A percentile compares a stretch with the other conserved stretches of the same genome.
Conservation (phyloP, 2,329 filamentous ascomycete genomes). For the Hymenoscyphus fructigenus region DNA sequence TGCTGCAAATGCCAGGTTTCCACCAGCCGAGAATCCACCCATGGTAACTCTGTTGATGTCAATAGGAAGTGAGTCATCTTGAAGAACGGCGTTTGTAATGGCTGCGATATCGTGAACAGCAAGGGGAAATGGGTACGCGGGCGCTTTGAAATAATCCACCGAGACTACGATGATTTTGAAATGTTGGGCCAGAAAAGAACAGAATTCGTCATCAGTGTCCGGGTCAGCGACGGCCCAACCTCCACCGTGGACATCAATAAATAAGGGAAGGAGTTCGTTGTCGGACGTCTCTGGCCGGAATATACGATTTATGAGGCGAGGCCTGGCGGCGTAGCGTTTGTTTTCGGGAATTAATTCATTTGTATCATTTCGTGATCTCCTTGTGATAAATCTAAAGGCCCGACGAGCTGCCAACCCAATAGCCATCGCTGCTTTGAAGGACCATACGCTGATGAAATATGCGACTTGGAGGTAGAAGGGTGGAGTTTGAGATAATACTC, state of each 20-base stretch:
- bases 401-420: neutral
- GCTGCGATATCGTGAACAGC: constrained; percentile 46
- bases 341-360: neutral
- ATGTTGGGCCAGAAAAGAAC: constrained; percentile 41
- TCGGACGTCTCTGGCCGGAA: constrained; percentile 39
- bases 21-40: constrained; percentile 51
- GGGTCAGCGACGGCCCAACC: constrained; percentile 48
- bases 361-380: neutral
- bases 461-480: constrained; percentile 6
- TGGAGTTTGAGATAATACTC: neutral
- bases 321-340: constrained; percentile 16
- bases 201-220: constrained; percentile 46
- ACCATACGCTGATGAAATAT: constrained; percentile 15
- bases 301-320: constrained; percentile 35
- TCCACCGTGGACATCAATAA: constrained; percentile 52
- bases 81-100: constrained; percentile 43
- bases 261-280: constrained; percentile 36
- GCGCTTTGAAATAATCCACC: constrained; percentile 51
- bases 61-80: constrained; percentile 45
- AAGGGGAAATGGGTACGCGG: constrained; percentile 44
- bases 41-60: constrained; percentile 43
- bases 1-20: constrained; percentile 44
- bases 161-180: constrained; percentile 45
- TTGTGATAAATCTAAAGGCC: neutral
- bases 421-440: constrained; percentile 8